Evolutionary conservation across 148 eudicot species (phyloP), one percentile per base, ranked within the genome.

Genomic region (Persicaria tinctoria): DNA sequence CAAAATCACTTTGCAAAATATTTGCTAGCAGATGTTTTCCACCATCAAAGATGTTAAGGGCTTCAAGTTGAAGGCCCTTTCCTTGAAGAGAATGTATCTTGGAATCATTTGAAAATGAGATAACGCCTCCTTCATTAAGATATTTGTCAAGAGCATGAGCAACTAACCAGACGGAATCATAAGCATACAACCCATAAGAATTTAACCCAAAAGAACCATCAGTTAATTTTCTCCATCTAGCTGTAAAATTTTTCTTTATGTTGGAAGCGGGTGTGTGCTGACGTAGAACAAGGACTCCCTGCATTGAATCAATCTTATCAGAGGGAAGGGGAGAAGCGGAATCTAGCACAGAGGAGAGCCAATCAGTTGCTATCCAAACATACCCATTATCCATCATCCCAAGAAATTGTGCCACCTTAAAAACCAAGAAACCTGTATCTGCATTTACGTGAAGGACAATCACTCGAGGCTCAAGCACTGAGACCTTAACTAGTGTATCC

Each of bases 361-460:
- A 95, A 76, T 95, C 99, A 0, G 97, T 95, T 18, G 91, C 84
- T 63, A 95, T 84, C 97, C 99, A 95, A 78, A 82, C 99, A 80
- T 90, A 90, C 51, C 96, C 97, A 70, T 84, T 88, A n/a, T 84
- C 89, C 87, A 87, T 83, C 97, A 95, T 89, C 72, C 90, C 90
- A 68, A 95, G 90, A 84, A 84, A 89, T 32, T 79, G 83, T 32
- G 97, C 96, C 73, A 88, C 96, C 48, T 82, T 47, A 49, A 92
- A 89, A 8, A 95, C 79, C 79, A 80, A 76, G 27, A 85, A 87
- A 20, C 96, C 99, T 5, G 83, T 75, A 72, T 78, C 79, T 47
- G 90, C 92, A 77, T 85, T 86, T 16, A 85, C 86, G 55, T 95
- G 99, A 51, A 95, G 86, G 70, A 95, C 81, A 68, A 95, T 81